Percentiles rank a stretch among this genome's conserved stretches.
Evolutionary conservation across 2,329 filamentous ascomycete genomes (phyloP).

Genomic region (Didymella exigua): DNA sequence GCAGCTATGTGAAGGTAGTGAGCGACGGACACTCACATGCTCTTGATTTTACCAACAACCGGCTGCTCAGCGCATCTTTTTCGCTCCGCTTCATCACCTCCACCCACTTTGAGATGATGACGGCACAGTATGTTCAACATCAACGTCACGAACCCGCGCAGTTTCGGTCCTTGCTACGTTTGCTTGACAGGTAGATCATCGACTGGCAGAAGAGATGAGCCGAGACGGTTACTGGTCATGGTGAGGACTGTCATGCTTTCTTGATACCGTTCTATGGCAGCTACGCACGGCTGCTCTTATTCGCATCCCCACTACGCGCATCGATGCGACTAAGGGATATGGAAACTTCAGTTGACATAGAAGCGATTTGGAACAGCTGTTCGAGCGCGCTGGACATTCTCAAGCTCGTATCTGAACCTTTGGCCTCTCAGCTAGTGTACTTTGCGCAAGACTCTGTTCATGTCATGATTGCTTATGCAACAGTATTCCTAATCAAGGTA

Average conservation of each 20-base stretch:
- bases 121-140: not conserved
- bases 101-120: not conserved
- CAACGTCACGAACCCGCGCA: not conserved
- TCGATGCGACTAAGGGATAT: conserved; percentile 8
- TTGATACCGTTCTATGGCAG: conserved; percentile 17
- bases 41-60: conserved; percentile 12
- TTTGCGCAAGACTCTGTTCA: conserved; percentile 20
- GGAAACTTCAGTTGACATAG: conserved; percentile 13
- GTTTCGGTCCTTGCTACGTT: not conserved
- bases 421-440: conserved; percentile 6
- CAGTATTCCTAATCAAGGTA: conserved; percentile 21
- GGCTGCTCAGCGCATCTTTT: conserved; percentile 17
- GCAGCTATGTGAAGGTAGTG: conserved; percentile 3
- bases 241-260: conserved; percentile 13
- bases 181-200: conserved; percentile 3
- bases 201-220: conserved; percentile 4
- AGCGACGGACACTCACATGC: conserved; percentile 1
- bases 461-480: conserved; percentile 20
- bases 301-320: conserved; percentile 8
- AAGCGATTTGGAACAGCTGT: conserved; percentile 18
- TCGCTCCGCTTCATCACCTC: conserved; percentile 5
- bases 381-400: conserved; percentile 14
- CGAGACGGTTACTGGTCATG: not conserved
- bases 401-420: conserved; percentile 2
- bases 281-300: conserved; percentile 13